These are phyloP conservation scores for Monosporozyma siamensis DNA, from an alignment of 805 yeast species.

Conservation along the genomic window DNA sequence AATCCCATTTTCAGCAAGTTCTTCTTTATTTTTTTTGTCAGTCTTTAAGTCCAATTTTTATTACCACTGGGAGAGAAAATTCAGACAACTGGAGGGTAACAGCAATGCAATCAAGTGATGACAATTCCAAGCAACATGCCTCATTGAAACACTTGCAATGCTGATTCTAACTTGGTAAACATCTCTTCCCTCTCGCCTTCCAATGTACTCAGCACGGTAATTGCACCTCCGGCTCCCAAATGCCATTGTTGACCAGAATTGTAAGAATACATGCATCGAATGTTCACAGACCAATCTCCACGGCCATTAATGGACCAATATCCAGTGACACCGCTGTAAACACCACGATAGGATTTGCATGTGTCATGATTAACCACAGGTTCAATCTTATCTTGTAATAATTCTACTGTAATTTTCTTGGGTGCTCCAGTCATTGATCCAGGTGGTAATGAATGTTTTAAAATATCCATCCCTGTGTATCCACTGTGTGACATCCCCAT, in stretches of 20 bases:
- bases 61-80: too few relatives aligned
- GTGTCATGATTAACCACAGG: conserved; percentile 28
- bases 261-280: conserved; percentile 72
- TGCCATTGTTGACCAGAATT: conserved; percentile 50
- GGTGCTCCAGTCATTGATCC: conserved; percentile 99
- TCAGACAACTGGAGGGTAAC: too few relatives aligned
- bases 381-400: conserved; percentile 43
- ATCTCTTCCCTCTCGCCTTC: conserved; percentile 90
- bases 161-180: conserved; percentile 70
- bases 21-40: too few relatives aligned
- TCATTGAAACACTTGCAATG: conserved; percentile 54
- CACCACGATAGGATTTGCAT: conserved; percentile 44
- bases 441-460: conserved; percentile 79
- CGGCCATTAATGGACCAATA: conserved; percentile 84
- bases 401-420: conserved; percentile 80
- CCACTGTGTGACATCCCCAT: conserved; percentile 15
- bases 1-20: too few relatives aligned
- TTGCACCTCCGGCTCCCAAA: conserved; percentile 98
- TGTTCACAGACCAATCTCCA: conserved; percentile 94
- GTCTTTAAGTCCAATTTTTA: too few relatives aligned
- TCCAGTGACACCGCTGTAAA: conserved; percentile 92
- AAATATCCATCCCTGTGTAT: conserved; percentile 67
- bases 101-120: background rate
- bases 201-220: conserved; percentile 77
- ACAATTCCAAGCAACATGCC: background rate